phyloP scores from a whole-genome alignment of 441 rosid genomes.

The Euphorbia celastroides region DNA sequence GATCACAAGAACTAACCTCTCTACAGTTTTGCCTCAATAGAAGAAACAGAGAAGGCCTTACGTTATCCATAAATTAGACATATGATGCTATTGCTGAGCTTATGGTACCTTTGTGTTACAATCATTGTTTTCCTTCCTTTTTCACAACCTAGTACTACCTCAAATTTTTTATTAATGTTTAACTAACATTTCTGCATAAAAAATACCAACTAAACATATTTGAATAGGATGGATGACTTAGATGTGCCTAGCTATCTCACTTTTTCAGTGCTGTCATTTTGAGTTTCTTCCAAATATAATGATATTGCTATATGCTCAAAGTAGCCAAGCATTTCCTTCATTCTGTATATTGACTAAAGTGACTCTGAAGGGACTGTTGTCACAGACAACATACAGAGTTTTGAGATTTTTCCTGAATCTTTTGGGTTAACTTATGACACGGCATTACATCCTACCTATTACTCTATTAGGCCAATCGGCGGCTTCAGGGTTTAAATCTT shows the following conservation, averaged over 20 bases:
- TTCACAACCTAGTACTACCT: background rate
- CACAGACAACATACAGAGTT: background rate
- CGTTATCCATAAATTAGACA: too few species aligned
- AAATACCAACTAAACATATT: background rate
- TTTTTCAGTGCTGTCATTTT: background rate
- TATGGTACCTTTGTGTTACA: background rate
- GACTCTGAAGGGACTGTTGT: background rate
- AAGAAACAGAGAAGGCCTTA: slow-evolving; percentile 5
- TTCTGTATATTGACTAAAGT: background rate
- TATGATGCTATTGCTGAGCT: background rate
- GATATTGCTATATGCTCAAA: background rate
- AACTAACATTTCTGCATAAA: too few species aligned
- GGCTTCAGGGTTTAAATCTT: background rate
- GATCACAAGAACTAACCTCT: background rate
- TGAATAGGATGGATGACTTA: background rate
- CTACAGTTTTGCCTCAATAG: background rate
- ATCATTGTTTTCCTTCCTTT: background rate
- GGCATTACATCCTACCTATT: background rate
- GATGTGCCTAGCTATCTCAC: background rate
- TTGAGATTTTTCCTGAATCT: background rate
- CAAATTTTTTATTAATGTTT: background rate
- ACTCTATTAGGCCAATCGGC: background rate
- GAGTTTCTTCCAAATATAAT: background rate
- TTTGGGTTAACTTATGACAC: background rate
- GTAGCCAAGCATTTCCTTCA: background rate